phyloP scores from a whole-genome alignment of 345 rosid species.

The Tarenaya hassleriana region DNA sequence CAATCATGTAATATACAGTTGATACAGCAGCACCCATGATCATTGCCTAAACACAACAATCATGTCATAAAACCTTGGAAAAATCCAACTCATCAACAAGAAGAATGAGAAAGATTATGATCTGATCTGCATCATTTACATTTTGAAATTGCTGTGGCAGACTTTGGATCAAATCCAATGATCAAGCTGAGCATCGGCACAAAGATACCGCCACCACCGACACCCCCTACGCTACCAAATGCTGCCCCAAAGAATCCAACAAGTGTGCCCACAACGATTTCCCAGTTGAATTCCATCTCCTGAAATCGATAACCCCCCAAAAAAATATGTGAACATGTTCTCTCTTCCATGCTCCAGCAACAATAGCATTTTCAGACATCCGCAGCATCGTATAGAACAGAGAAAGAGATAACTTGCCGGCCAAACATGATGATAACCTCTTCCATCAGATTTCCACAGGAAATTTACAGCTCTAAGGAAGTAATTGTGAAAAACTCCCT shows the following conservation, averaged over 20 bases:
- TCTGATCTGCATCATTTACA: constrained; percentile 45
- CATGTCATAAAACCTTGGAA: background rate
- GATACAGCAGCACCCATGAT: constrained; percentile 81
- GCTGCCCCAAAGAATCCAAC: constrained; percentile 88
- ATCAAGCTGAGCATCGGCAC: constrained; percentile 79
- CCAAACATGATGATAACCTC: constrained; percentile 66
- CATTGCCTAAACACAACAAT: constrained; percentile 50
- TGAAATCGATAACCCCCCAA: constrained; percentile 16
- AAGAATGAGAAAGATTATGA: too few species aligned
- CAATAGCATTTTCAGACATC: background rate
- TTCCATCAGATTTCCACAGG: constrained; percentile 42
- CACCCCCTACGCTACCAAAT: constrained; percentile 88
- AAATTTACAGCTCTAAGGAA: constrained; percentile 27
- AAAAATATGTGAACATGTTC: background rate
- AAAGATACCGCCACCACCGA: constrained; percentile 86
- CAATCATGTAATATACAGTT: constrained; percentile 36
- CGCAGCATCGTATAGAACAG: background rate
- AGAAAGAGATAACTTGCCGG: constrained; percentile 39
- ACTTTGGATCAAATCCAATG: constrained; percentile 79
- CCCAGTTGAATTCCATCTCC: constrained; percentile 75
- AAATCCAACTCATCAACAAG: background rate
- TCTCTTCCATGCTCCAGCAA: background rate
- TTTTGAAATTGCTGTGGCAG: constrained; percentile 78
- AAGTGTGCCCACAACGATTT: constrained; percentile 50
- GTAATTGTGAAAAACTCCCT: constrained; percentile 27